A percentile compares a stretch with the other conserved stretches of the same genome.
phyloP scores from a whole-genome alignment of 2,329 filamentous ascomycete species.

The Pestalotiopsis sp. region DNA sequence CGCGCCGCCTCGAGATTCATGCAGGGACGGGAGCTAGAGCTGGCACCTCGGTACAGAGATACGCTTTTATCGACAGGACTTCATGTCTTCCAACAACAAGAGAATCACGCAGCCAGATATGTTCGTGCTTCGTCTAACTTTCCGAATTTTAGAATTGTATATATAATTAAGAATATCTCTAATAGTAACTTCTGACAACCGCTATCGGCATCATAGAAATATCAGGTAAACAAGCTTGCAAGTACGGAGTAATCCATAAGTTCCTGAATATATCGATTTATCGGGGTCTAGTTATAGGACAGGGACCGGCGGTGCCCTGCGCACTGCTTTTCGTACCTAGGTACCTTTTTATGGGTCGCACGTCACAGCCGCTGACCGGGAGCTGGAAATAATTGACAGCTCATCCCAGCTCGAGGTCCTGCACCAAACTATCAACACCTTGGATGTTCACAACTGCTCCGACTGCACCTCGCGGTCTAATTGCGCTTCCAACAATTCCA shows the following conservation, averaged over 20 bases:
- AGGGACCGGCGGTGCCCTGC: background rate
- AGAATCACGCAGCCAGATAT: background rate
- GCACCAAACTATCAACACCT: background rate
- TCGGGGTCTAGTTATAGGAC: background rate
- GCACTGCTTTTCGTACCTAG: background rate
- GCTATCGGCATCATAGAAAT: too few relatives aligned
- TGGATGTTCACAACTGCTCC: slow-evolving; percentile 1
- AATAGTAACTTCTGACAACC: too few relatives aligned
- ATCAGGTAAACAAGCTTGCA: too few relatives aligned
- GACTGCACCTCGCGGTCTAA: background rate
- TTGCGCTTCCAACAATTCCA: slow-evolving; percentile 7
- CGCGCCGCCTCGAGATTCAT: background rate
- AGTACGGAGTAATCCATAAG: too few relatives aligned
- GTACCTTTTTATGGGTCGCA: background rate
- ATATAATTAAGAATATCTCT: too few relatives aligned
- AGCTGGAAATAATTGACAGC: background rate
- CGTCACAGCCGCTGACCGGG: background rate
- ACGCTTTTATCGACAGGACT: background rate
- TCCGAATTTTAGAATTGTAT: too few relatives aligned
- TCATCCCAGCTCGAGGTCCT: background rate
- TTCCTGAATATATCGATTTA: background rate
- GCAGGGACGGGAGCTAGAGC: slow-evolving; percentile 1
- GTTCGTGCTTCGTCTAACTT: too few relatives aligned
- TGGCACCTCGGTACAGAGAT: background rate
- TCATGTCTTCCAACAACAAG: background rate